A percentile compares a stretch with the other conserved stretches of the same genome.
phyloP scores from a whole-genome alignment of 2,329 filamentous ascomycete genomes.

The Aureobasidium sp. region DNA sequence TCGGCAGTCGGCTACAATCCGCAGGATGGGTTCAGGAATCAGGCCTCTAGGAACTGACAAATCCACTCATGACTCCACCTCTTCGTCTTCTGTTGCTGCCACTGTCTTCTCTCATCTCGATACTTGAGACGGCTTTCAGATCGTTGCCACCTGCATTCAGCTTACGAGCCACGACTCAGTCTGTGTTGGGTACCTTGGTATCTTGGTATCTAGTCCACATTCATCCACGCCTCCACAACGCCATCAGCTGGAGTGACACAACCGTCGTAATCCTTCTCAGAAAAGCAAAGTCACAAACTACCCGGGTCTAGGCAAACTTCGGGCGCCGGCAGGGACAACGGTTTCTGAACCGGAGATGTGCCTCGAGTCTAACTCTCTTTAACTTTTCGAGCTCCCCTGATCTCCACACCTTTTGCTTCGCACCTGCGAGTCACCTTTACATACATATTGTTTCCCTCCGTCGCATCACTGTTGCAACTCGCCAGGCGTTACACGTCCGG shows the following conservation, averaged over 20 bases:
- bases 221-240: not conserved
- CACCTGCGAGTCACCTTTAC: not conserved
- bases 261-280: not conserved
- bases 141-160: not conserved
- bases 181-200: not conserved
- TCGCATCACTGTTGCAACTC: constrained; percentile 1
- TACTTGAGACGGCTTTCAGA: not conserved
- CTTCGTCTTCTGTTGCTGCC: not conserved
- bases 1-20: not conserved
- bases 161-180: not conserved
- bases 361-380: not conserved
- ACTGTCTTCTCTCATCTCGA: not conserved
- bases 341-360: not conserved
- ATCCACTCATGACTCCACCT: not conserved
- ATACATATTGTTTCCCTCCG: not conserved
- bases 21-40: not conserved
- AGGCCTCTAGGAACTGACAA: not conserved
- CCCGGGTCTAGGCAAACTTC: not conserved
- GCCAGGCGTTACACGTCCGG: not conserved
- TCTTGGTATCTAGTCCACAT: not conserved
- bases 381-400: not conserved
- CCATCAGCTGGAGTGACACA: constrained; percentile 6
- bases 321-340: not conserved
- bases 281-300: not conserved
- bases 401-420: not conserved